Evolutionary conservation across 352 stramenopile species (phyloP).

Genomic region (Globisporangium solare): DNA sequence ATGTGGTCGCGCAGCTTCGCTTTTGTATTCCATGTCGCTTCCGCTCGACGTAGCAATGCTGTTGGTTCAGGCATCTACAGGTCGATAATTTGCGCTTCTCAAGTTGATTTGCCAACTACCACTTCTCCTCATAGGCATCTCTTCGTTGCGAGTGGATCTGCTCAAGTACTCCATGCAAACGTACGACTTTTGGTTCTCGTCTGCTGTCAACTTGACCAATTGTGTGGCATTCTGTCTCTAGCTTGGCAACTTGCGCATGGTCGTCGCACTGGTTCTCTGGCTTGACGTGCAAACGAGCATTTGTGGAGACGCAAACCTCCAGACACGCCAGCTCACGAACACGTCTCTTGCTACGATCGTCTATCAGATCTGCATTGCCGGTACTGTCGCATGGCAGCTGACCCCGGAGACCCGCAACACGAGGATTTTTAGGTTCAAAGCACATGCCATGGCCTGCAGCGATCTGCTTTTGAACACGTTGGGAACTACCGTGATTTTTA

Average conservation of each 20-base stretch:
- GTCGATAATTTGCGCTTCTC: not conserved
- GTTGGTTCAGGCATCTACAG: not conserved
- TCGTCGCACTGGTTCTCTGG: too few relatives aligned
- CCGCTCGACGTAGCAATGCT: slow-evolving; percentile 4
- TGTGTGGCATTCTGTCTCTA: not conserved
- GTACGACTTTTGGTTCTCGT: slow-evolving; percentile 17
- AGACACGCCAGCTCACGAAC: too few relatives aligned
- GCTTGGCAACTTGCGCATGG: not conserved
- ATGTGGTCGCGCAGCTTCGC: not conserved
- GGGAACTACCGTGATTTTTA: slow-evolving; percentile 8
- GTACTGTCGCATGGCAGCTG: not conserved
- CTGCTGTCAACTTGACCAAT: slow-evolving; percentile 1
- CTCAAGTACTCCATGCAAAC: slow-evolving; percentile 3
- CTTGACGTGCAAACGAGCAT: too few relatives aligned
- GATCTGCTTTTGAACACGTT: slow-evolving; percentile 11
- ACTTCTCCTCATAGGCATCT: not conserved
- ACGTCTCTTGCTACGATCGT: not conserved
- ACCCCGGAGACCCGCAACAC: not conserved
- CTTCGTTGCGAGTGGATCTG: slow-evolving; percentile 4
- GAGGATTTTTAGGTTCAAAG: not conserved
- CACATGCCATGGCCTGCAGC: not conserved
- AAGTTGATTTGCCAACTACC: not conserved
- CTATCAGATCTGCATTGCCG: not conserved
- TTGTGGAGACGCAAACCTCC: too few relatives aligned
- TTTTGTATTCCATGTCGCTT: slow-evolving; percentile 1